Evolutionary conservation across 208 protist genomes (phyloP).

Genomic region (Leishmania arabica): DNA sequence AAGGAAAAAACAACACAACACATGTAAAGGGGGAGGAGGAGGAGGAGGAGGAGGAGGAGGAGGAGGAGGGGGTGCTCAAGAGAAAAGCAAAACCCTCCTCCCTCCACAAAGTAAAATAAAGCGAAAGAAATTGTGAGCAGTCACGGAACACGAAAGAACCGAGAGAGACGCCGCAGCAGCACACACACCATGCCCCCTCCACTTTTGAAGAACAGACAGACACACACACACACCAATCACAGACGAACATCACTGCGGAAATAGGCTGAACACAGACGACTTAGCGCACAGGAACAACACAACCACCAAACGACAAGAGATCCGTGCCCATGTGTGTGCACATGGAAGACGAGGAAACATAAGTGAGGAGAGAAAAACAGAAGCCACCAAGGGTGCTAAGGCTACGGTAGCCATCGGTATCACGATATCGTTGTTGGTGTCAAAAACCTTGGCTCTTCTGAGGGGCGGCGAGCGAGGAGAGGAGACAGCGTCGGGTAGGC

Average conservation of each 20-base stretch:
- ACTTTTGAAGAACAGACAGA: neutral
- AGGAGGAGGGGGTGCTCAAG: neutral
- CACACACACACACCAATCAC: neutral
- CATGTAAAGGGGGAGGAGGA: too few relatives aligned
- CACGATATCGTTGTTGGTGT: neutral
- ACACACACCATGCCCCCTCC: neutral
- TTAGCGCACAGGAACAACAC: neutral
- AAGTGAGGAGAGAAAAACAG: neutral
- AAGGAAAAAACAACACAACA: too few relatives aligned
- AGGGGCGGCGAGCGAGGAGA: neutral
- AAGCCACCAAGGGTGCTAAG: neutral
- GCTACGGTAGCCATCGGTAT: neutral
- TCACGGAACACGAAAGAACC: neutral
- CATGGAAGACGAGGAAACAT: neutral
- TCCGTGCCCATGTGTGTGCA: neutral
- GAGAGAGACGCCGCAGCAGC: neutral
- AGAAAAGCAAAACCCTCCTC: neutral
- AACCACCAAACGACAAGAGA: neutral
- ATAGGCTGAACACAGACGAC: too few relatives aligned
- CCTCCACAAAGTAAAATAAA: neutral
- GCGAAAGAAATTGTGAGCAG: neutral
- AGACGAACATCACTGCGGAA: neutral
- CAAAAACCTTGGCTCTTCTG: neutral
- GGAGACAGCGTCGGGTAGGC: too few relatives aligned
- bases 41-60: neutral